These are phyloP conservation scores for Pythium utonaiense DNA, from an alignment of 352 stramenopile species.

Conservation along the genomic window DNA sequence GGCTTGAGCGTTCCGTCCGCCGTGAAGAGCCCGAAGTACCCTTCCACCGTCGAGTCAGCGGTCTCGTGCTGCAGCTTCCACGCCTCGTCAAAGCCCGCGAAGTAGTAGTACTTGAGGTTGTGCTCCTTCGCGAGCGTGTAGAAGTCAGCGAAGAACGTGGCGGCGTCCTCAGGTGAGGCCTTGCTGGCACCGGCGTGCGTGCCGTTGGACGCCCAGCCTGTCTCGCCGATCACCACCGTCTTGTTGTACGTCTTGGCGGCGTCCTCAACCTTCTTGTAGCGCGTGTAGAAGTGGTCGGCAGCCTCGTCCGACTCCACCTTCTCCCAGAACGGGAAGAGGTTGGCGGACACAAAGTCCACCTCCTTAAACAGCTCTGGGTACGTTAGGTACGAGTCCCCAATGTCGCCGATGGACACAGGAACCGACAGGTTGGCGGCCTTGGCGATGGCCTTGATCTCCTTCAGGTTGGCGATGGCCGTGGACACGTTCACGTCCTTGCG, in stretches of 20 bases:
- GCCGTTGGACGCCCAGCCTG: slow-evolving; percentile 53
- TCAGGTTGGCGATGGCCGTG: slow-evolving; percentile 43
- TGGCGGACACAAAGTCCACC: slow-evolving; percentile 60
- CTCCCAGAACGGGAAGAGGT: slow-evolving; percentile 74
- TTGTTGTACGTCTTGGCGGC: slow-evolving; percentile 38
- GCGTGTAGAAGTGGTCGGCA: slow-evolving; percentile 42
- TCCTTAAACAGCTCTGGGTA: slow-evolving; percentile 53
- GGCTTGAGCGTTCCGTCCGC: slow-evolving; percentile 47
- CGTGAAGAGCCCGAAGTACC: slow-evolving; percentile 67
- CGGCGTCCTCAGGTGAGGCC: slow-evolving; percentile 34
- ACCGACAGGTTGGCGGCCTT: slow-evolving; percentile 28
- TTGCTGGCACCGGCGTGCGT: slow-evolving; percentile 26
- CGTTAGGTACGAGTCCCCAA: slow-evolving; percentile 45
- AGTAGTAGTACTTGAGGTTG: slow-evolving; percentile 64
- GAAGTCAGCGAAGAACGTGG: slow-evolving; percentile 62
- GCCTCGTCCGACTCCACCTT: slow-evolving; percentile 32
- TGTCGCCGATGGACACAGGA: slow-evolving; percentile 65
- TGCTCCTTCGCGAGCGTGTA: slow-evolving; percentile 46
- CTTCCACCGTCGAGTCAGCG: slow-evolving; percentile 59
- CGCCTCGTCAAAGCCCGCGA: slow-evolving; percentile 55
- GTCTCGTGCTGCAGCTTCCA: slow-evolving; percentile 53
- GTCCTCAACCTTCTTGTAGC: slow-evolving; percentile 34
- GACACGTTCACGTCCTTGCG: slow-evolving; percentile 44
- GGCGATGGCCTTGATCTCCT: slow-evolving; percentile 51
- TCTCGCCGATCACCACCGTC: slow-evolving; percentile 65